Evolutionary conservation across 192 early-diverging fungal species (phyloP).

Genomic region (Podila horticola): DNA sequence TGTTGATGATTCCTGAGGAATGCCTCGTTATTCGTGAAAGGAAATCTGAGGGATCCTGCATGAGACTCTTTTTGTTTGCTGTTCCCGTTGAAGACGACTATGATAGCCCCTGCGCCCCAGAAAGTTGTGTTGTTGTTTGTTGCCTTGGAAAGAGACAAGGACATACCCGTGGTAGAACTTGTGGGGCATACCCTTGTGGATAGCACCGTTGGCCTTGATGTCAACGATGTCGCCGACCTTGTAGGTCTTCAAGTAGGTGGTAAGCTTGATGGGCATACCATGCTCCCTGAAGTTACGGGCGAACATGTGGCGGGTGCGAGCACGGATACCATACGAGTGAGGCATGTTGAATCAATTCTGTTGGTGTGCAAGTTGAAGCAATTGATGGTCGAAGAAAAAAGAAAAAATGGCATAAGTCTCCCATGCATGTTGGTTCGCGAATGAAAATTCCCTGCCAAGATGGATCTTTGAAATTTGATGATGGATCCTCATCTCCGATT

Average conservation of each 20-base stretch:
- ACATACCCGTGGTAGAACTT: slow-evolving; percentile 98
- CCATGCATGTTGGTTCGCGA: slow-evolving; percentile 5
- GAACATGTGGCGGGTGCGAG: slow-evolving; percentile 99
- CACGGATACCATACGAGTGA: slow-evolving; percentile 93
- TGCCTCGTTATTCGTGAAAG: background rate
- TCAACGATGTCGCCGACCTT: slow-evolving; percentile 99
- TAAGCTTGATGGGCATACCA: slow-evolving; percentile 88
- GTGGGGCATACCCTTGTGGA: slow-evolving; percentile 99
- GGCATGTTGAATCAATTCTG: slow-evolving; percentile 69
- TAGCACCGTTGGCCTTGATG: slow-evolving; percentile 98
- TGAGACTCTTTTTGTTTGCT: background rate
- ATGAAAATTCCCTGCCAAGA: background rate
- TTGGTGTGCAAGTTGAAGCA: background rate
- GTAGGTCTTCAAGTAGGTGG: slow-evolving; percentile 98
- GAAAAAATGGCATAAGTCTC: slow-evolving; percentile 21
- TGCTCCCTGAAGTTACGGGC: slow-evolving; percentile 95
- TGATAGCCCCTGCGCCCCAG: too few species aligned
- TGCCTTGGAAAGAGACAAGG: background rate
- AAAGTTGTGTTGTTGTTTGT: too few species aligned
- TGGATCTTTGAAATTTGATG: too few species aligned
- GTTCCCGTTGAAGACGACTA: background rate
- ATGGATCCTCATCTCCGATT: too few species aligned
- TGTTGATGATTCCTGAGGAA: background rate
- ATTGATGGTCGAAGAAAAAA: slow-evolving; percentile 4
- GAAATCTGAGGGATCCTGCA: background rate